A percentile compares a stretch with the other conserved stretches of the same genome.
These are phyloP conservation scores for Populus davidiana DNA, from an alignment of 345 rosid genomes.

Conservation along the genomic window DNA sequence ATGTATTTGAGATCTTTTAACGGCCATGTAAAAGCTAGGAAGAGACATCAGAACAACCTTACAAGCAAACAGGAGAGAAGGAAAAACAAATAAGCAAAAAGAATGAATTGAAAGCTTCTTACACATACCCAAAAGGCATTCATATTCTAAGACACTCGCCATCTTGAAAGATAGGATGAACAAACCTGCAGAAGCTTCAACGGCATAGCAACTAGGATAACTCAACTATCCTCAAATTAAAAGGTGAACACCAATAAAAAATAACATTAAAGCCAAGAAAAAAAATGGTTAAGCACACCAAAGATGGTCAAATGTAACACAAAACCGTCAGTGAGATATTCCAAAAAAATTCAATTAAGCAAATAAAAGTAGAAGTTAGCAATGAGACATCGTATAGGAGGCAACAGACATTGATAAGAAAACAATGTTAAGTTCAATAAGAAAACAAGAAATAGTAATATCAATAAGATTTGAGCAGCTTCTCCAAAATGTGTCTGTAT, in stretches of 20 bases:
- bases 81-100: neutral
- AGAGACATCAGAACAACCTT: conserved; percentile 17
- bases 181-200: conserved; percentile 29
- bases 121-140: conserved; percentile 27
- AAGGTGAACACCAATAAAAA: neutral
- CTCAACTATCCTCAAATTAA: conserved; percentile 13
- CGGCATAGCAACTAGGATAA: conserved; percentile 16
- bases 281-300: conserved; percentile 9
- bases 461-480: conserved; percentile 27
- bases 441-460: conserved; percentile 33
- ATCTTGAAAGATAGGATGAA: conserved; percentile 24
- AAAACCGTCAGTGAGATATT: conserved; percentile 23
- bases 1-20: conserved; percentile 20
- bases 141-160: conserved; percentile 21
- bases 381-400: conserved; percentile 31
- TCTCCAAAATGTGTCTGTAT: conserved; percentile 24
- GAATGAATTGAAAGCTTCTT: conserved; percentile 9
- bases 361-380: conserved; percentile 29
- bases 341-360: conserved; percentile 24
- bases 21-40: conserved; percentile 46
- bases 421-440: conserved; percentile 43
- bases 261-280: conserved; percentile 13
- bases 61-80: neutral
- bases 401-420: conserved; percentile 35
- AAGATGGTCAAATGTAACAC: conserved; percentile 17